Percentiles rank a stretch among this genome's conserved stretches.
These are phyloP conservation scores for Holtermanniella nyarrowii DNA, from an alignment of 768 basidiomycete species.

Conservation along the genomic window DNA sequence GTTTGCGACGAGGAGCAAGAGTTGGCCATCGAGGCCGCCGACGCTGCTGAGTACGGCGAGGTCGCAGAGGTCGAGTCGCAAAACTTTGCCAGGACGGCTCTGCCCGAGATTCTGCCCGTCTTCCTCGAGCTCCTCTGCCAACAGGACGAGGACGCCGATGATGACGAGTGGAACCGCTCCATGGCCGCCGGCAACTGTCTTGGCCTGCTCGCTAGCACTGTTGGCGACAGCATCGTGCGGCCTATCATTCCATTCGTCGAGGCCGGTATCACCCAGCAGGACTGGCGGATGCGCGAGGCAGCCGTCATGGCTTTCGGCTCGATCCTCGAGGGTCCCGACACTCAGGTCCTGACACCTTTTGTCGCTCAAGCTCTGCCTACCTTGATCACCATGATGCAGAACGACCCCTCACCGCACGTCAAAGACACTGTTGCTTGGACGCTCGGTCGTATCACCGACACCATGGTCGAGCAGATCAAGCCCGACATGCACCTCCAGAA, in stretches of 20 bases:
- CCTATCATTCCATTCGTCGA: constrained; percentile 97
- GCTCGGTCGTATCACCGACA: constrained; percentile 84
- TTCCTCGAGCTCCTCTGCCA: constrained; percentile 75
- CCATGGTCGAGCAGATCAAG: constrained; percentile 74
- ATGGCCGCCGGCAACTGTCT: constrained; percentile 96
- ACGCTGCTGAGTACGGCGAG: constrained; percentile 75
- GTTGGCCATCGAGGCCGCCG: constrained; percentile 77
- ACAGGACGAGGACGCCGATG: constrained; percentile 94
- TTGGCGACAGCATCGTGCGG: constrained; percentile 79
- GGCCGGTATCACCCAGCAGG: constrained; percentile 76
- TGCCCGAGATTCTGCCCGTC: constrained; percentile 90
- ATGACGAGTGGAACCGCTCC: constrained; percentile 96
- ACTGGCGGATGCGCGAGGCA: constrained; percentile 94
- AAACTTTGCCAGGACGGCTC: constrained; percentile 85
- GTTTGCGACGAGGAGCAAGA: constrained; percentile 97
- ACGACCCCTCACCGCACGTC: constrained; percentile 69
- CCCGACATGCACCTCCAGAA: constrained; percentile 77
- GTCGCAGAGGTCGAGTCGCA: constrained; percentile 69
- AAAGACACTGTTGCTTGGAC: constrained; percentile 99
- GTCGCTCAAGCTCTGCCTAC: constrained; percentile 89
- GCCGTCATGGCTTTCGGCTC: constrained; percentile 98
- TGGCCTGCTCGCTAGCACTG: constrained; percentile 74
- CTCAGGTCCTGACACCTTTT: constrained; percentile 71
- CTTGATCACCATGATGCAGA: constrained; percentile 84
- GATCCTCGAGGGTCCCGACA: constrained; percentile 92